Evolutionary conservation across 2,329 filamentous ascomycete species (phyloP).

Genomic region (Ploettnerulaceae sp.): DNA sequence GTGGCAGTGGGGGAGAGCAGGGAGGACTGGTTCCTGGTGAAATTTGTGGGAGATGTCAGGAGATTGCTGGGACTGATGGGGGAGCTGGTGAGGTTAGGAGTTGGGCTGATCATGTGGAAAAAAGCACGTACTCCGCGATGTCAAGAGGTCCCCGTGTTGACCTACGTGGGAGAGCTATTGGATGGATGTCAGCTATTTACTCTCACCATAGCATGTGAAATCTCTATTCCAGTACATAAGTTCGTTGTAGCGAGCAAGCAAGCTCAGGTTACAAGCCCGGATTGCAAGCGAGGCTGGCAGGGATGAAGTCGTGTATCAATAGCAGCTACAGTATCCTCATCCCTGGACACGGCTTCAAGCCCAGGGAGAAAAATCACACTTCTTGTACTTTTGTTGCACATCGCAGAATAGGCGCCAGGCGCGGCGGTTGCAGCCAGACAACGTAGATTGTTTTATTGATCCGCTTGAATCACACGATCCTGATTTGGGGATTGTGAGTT

Average conservation of each 20-base stretch:
- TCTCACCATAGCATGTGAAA: too few species aligned
- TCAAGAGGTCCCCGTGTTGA: slow-evolving; percentile 78
- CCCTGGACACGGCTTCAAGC: not conserved
- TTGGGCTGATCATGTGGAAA: not conserved
- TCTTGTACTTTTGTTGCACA: slow-evolving; percentile 16
- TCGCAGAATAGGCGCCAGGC: slow-evolving; percentile 13
- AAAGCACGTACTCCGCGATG: slow-evolving; percentile 59
- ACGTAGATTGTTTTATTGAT: not conserved
- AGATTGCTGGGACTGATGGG: slow-evolving; percentile 15
- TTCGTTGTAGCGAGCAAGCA: too few species aligned
- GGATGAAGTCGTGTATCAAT: too few species aligned
- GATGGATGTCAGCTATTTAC: slow-evolving; percentile 7
- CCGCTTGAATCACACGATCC: not conserved
- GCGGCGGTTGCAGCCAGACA: not conserved
- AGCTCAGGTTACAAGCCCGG: too few species aligned
- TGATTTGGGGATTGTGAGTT: too few species aligned
- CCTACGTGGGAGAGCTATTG: slow-evolving; percentile 46
- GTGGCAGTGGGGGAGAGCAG: slow-evolving; percentile 24
- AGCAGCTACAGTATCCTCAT: too few species aligned
- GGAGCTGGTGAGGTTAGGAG: slow-evolving; percentile 15
- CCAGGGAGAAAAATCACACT: not conserved
- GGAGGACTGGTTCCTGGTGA: slow-evolving; percentile 9
- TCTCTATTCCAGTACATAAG: too few species aligned
- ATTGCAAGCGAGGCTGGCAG: too few species aligned
- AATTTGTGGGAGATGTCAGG: slow-evolving; percentile 4